phyloP scores from a whole-genome alignment of 2,329 filamentous ascomycete genomes.

The Verticillium nonalfalfae region DNA sequence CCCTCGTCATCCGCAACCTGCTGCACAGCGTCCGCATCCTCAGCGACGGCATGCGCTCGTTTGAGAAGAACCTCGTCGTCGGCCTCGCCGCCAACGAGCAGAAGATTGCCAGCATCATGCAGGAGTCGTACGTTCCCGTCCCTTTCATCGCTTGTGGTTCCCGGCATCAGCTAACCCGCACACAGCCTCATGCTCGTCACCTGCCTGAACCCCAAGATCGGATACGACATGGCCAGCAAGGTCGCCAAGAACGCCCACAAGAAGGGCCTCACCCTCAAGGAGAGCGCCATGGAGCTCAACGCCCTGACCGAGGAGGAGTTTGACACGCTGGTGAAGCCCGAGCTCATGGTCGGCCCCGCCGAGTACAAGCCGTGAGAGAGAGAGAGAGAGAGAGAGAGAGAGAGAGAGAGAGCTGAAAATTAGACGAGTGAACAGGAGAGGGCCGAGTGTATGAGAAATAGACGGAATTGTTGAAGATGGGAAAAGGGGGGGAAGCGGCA shows the following conservation, averaged over 20 bases:
- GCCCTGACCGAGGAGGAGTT: constrained; percentile 87
- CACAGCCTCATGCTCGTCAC: constrained; percentile 94
- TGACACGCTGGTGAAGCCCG: constrained; percentile 80
- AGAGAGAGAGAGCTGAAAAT: no score
- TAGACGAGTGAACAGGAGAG: no score
- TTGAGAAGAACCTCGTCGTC: constrained; percentile 85
- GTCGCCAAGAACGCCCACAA: constrained; percentile 99
- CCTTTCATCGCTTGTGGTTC: neutral
- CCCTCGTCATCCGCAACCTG: constrained; percentile 89
- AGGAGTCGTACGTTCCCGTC: constrained; percentile 69
- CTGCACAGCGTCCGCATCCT: constrained; percentile 87
- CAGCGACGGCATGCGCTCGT: constrained; percentile 87
- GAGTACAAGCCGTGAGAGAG: constrained; percentile 25
- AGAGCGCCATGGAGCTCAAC: constrained; percentile 89
- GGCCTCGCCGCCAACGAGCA: constrained; percentile 91
- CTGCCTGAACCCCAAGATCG: constrained; percentile 94
- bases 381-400: neutral
- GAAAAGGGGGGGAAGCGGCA: no score
- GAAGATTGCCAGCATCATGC: constrained; percentile 82
- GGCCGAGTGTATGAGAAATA: no score
- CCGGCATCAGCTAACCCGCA: constrained; percentile 13
- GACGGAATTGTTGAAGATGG: no score
- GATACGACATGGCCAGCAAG: constrained; percentile 95
- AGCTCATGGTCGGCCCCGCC: constrained; percentile 44
- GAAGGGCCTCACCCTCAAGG: constrained; percentile 90